Base-by-base conservation (phyloP, 192 early-diverging fungal genomes). In the Obelidium mucronatum region DNA sequence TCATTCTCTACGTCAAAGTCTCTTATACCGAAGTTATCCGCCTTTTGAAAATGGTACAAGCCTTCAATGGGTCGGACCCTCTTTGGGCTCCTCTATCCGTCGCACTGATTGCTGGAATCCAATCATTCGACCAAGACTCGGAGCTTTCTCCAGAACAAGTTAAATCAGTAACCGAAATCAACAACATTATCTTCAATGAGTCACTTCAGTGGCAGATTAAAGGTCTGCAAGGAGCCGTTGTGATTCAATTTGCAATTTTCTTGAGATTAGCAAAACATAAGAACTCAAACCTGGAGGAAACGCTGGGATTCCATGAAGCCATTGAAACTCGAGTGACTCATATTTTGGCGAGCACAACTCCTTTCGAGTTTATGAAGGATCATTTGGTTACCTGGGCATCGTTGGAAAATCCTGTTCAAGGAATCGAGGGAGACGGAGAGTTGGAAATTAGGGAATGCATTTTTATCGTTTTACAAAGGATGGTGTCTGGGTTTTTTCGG, bases 361-460 rank as follows among this genome's bases (percentile, higher is more conserved):
- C 77, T 31, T 78, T 78, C 40, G 30, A 62, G 62, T 78, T 78
- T 56, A 64, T 73, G 6, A 51, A 52, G 44, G 62, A 71, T n/a
- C 3, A 39, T 34, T 30, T 77, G 36, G 15, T 66, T 11, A 24
- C 67, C 1, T 62, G 66, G 54, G 39, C 58, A 2, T 42, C 67
- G n/a, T 31, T 77, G 19, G 68, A 73, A 11, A 26, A 56, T n/a
- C 30, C 35, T 4, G 15, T 24, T 28, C 42, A 17, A 33, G 56
- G 6, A 1, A 40, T 69, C 24, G 76, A 66, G 28, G 67, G n/a
- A 19, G 67, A 64, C 3, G 31, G n/a, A 3, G 77, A 78, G 42
- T 17, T 55, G 30, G 77, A 78, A 37, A 52, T 71, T 73, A 42
- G 60, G 13, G 77, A 73, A 34, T 24, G 54, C 40, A 40, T 52